A percentile compares a stretch with the other conserved stretches of the same genome.
Conservation (phyloP, 176 grass and related monocot genomes). For the Zea luxurians region DNA sequence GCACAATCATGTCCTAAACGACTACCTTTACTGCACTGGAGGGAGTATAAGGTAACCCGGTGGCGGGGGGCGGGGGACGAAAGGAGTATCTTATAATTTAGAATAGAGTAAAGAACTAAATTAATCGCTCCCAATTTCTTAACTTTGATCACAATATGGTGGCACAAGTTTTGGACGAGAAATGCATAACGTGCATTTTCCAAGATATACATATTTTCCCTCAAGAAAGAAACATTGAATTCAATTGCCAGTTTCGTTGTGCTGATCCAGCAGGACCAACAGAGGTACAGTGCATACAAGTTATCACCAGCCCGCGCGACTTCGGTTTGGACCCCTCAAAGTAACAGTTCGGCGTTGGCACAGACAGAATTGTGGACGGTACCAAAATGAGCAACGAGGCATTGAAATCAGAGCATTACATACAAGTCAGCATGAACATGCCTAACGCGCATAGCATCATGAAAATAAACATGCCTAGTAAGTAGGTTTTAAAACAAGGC, state of each 20-base stretch:
- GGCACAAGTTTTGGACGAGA: neutral
- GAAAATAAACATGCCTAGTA: slow-evolving; percentile 21
- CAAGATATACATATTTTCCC: neutral
- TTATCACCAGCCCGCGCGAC: neutral
- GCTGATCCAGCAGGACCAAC: neutral
- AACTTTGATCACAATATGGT: neutral
- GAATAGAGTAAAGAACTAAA: neutral
- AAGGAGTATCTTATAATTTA: neutral
- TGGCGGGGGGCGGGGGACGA: no score
- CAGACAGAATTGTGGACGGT: slow-evolving; percentile 14
- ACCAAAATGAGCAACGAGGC: slow-evolving; percentile 43
- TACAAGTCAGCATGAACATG: slow-evolving; percentile 40
- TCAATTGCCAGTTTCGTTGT: neutral
- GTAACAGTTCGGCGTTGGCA: slow-evolving; percentile 23
- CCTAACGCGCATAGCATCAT: slow-evolving; percentile 33
- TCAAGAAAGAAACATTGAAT: neutral
- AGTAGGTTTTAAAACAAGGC: slow-evolving; percentile 42
- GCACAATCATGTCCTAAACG: no score
- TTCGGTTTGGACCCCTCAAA: neutral
- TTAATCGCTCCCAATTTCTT: neutral
- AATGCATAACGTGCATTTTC: neutral
- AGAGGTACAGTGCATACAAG: neutral
- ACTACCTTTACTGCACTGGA: no score
- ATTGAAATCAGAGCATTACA: slow-evolving; percentile 43
- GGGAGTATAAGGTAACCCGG: no score